Percentiles rank a stretch among this genome's conserved stretches.
These are phyloP conservation scores for Cicer bijugum DNA, from an alignment of 306 rosid genomes.

Conservation along the genomic window DNA sequence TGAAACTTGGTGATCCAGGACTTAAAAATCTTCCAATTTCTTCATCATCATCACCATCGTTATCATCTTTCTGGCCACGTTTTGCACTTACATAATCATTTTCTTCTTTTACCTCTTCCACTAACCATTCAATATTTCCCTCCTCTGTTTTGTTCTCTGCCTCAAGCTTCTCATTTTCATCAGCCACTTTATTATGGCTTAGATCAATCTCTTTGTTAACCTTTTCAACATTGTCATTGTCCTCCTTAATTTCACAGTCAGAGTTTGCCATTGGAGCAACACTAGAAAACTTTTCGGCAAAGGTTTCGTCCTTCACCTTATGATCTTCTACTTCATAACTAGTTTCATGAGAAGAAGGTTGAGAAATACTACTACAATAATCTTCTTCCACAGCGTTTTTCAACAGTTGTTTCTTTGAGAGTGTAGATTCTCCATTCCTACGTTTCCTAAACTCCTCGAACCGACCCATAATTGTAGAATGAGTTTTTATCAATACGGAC, in stretches of 20 bases:
- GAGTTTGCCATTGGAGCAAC: slow-evolving; percentile 44
- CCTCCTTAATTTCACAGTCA: background rate
- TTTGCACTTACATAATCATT: slow-evolving; percentile 19
- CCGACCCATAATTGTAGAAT: slow-evolving; percentile 40
- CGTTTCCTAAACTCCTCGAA: slow-evolving; percentile 50
- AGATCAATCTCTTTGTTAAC: background rate
- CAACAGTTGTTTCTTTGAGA: slow-evolving; percentile 59
- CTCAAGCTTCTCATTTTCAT: background rate
- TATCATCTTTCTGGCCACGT: background rate
- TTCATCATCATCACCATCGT: slow-evolving; percentile 21
- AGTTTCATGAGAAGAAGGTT: slow-evolving; percentile 17
- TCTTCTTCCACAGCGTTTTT: slow-evolving; percentile 44
- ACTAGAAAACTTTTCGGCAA: slow-evolving; percentile 22
- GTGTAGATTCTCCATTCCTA: slow-evolving; percentile 18
- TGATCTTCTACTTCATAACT: slow-evolving; percentile 5
- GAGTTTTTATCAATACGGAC: slow-evolving; percentile 45
- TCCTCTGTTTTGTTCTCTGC: slow-evolving; percentile 32
- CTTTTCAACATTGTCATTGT: background rate
- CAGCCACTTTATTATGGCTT: background rate
- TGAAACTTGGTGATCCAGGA: slow-evolving; percentile 83
- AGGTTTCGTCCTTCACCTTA: slow-evolving; percentile 15
- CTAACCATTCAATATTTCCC: background rate
- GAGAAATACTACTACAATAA: background rate
- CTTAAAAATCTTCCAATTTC: slow-evolving; percentile 28
- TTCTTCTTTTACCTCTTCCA: background rate